Percentiles rank a stretch among this genome's conserved stretches.
phyloP scores from a whole-genome alignment of 345 rosid species.

The Melaleuca alternifolia region DNA sequence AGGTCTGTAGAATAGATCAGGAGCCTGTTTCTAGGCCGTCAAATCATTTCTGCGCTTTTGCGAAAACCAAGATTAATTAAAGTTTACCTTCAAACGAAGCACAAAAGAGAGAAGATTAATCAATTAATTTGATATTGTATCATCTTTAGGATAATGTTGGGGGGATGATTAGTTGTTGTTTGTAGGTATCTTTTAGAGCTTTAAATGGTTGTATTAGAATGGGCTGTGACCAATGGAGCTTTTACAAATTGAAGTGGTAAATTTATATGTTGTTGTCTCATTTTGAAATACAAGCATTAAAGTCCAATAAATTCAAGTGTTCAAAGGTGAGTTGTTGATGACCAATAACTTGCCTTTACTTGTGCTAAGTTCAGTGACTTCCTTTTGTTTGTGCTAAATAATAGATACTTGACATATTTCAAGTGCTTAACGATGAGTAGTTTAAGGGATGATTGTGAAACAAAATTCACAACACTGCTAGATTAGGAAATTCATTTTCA shows the following conservation, averaged over 20 bases:
- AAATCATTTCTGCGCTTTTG: background rate
- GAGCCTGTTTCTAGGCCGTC: background rate
- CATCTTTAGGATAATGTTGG: background rate
- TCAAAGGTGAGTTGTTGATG: background rate
- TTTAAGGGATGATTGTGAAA: background rate
- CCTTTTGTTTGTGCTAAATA: background rate
- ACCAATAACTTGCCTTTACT: no score
- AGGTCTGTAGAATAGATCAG: background rate
- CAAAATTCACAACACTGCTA: background rate
- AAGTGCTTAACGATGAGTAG: background rate
- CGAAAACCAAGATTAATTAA: background rate
- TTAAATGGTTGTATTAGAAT: background rate
- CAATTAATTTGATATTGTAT: background rate
- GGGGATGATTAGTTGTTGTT: background rate
- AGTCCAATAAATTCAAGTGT: background rate
- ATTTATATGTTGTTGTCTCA: background rate
- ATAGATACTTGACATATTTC: background rate
- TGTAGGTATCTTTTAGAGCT: background rate
- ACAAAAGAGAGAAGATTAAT: background rate
- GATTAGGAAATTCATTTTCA: background rate
- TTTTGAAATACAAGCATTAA: no score
- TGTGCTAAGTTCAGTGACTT: no score
- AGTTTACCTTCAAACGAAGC: background rate
- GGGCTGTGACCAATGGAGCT: background rate
- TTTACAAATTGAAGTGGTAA: background rate